Evolutionary conservation across 164 flowering plant genomes (phyloP), one percentile per base, ranked within the genome.

Genomic region (Dillenia turbinata): DNA sequence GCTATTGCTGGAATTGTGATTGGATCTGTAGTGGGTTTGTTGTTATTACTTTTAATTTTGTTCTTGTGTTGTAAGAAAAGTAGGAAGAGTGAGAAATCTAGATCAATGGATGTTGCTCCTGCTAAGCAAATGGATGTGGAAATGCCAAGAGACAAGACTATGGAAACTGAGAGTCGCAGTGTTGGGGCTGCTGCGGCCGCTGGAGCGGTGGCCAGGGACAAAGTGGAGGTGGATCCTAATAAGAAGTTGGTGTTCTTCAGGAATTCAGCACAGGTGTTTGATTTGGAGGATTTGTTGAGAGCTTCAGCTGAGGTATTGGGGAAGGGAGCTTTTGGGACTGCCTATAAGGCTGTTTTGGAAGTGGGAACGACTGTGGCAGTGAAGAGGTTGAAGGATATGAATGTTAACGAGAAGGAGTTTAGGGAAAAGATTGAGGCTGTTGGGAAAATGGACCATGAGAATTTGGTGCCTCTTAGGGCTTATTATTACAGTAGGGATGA

Each of bases 271-370:
- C 67, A 74, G 71, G 61, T 26, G 45, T 88, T 81, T 54, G 90
- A 84, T 71, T 59, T 88, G 71, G 89, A 88, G 64, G 91, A 86
- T 69, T 69, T 88, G 66, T 69, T 88, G 77, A 81, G 78, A 59
- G 95, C 95, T 12, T 86, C 95, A 0, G 95, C 95, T 0, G 95
- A 88, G 81, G 95, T 88, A 56, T 74, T 88, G 75, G 95, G 95
- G 50, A 88, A 86, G 75, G 95, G 95, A 26, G 83, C 84, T 1
- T 88, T 83, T 54, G 95, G 95, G 43, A 86, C 95, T 11, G 77
- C 95, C 1, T 88, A 83, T 59, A 88, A 88, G 78, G 95, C 95
- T 16, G 76, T 77, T 33, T 60, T 95, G 74, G 97, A 95, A 51
- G 65, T 33, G 55, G 96, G 87, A 12, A 56, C 73, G 46, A 72